These are phyloP conservation scores for Sugiyamaella pinicola DNA, from an alignment of 1,139 yeast genomes.

Conservation along the genomic window DNA sequence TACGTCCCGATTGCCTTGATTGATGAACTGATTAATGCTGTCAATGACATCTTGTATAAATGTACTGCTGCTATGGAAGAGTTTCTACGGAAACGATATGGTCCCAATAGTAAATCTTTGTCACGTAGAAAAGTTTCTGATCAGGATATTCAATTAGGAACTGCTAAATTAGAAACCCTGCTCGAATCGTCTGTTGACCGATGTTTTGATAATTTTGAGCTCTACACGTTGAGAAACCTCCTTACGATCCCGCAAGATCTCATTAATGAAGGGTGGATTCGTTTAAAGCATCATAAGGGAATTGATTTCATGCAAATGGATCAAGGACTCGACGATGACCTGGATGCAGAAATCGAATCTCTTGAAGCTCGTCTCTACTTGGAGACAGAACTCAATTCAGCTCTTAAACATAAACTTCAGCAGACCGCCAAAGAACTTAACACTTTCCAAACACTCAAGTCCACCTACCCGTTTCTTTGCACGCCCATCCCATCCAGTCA, in stretches of 20 bases:
- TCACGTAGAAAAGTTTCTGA: conserved; percentile 16
- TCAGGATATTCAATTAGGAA: conserved; percentile 68
- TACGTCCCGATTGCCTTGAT: conserved; percentile 83
- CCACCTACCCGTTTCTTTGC: conserved; percentile 44
- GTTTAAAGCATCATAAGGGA: conserved; percentile 68
- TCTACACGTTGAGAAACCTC: conserved; percentile 77
- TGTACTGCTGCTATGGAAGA: conserved; percentile 80
- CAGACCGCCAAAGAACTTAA: conserved; percentile 46
- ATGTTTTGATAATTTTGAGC: conserved; percentile 84
- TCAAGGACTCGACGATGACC: conserved; percentile 15
- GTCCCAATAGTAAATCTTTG: conserved; percentile 35
- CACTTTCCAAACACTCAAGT: conserved; percentile 44
- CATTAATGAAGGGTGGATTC: conserved; percentile 64
- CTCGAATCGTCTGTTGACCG: conserved; percentile 78
- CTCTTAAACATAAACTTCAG: conserved; percentile 47
- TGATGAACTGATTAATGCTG: conserved; percentile 88
- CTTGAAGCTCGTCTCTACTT: conserved; percentile 49
- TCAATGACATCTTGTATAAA: conserved; percentile 79
- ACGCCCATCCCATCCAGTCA: conserved; percentile 43
- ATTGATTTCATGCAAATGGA: conserved; percentile 43
- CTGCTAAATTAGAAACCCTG: conserved; percentile 77
- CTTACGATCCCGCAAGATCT: conserved; percentile 71
- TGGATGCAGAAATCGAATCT: conserved; percentile 42
- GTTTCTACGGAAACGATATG: conserved; percentile 47
- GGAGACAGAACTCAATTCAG: conserved; percentile 51